Evolutionary conservation across 208 protist genomes (phyloP).

Genomic region (Wallacemonas sp.): DNA sequence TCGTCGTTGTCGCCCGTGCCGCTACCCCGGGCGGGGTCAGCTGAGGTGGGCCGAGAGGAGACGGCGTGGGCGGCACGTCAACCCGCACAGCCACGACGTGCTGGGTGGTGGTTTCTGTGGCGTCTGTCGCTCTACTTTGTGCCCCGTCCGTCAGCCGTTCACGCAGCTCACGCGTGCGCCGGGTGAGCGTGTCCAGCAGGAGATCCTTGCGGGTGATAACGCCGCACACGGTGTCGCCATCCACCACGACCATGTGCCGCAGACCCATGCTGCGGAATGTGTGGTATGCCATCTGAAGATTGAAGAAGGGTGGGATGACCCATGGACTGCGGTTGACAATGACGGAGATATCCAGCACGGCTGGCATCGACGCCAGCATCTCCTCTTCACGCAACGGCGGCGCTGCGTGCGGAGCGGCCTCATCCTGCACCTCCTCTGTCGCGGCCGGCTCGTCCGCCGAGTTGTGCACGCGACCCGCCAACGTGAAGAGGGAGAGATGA

Average conservation of each 20-base stretch:
- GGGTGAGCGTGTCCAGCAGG: conserved; percentile 60
- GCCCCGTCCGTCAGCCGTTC: conserved; percentile 14
- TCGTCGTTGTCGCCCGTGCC: too few relatives aligned
- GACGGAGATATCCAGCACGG: conserved; percentile 64
- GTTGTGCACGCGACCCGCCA: neutral
- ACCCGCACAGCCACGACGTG: neutral
- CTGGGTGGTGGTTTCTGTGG: neutral
- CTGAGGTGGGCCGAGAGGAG: neutral
- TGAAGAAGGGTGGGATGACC: conserved; percentile 85
- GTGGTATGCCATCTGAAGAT: conserved; percentile 83
- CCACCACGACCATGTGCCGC: conserved; percentile 91
- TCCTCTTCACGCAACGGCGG: too few relatives aligned
- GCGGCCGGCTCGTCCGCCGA: neutral
- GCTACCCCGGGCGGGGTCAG: too few relatives aligned
- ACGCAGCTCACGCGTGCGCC: conserved; percentile 45
- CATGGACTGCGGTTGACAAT: conserved; percentile 91
- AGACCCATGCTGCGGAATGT: conserved; percentile 93
- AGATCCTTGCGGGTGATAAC: conserved; percentile 95
- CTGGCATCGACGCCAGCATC: conserved; percentile 29
- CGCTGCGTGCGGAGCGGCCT: too few relatives aligned
- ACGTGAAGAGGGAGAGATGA: neutral
- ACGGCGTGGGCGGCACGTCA: neutral
- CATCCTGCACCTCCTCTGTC: neutral
- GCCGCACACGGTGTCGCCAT: conserved; percentile 77
- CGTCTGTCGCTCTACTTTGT: neutral